Base-by-base conservation (phyloP, 768 basidiomycete genomes). In the Phaeotremella fagi region DNA sequence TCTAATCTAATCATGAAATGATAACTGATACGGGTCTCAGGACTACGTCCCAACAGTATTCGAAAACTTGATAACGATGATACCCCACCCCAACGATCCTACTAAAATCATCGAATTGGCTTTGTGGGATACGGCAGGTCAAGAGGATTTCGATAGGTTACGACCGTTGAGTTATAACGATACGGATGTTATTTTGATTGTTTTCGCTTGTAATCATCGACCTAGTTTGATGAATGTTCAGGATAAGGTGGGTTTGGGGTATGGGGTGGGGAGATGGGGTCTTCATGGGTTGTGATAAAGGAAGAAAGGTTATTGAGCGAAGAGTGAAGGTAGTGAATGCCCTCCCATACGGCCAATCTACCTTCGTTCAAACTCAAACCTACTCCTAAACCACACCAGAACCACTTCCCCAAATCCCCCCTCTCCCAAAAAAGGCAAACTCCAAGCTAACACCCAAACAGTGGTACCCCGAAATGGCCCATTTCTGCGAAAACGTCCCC, bases 81-180 rank as follows among this genome's bases (percentile, higher is more conserved):
- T 72, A 37, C 71, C 71, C 9, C 69, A 70, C 15, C 71, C 69
- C 18, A 56, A 55, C 27, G 73, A 72, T 41, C 67, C 71, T 2
- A 57, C 65, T 1, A 74, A 72, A 46, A 65, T 59, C 25, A 66
- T 74, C 45, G 71, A 71, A 41, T 45, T 74, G 9, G 68, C 71
- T 7, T 80, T 99, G 52, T 99, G 95, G 95, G 95, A 99, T 82
- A 99, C 95, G n/a, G 95, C 95, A 29, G 95, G 95, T 63, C 95
- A 99, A 78, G 95, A 99, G 77, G 94, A 99, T 79, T 99, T 75
- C 48, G 75, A 76, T 45, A 57, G 75, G 38, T 52, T 76, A 26
- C 54, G 75, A 37, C 73, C 75, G 28, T 51, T 76, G 52, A 66
- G 63, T 18, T 76, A 76, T 59, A 75, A 74, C 49, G 75, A 76